Evolutionary conservation across 805 yeast species (phyloP).

Genomic region (Zygosaccharomyces bailii): DNA sequence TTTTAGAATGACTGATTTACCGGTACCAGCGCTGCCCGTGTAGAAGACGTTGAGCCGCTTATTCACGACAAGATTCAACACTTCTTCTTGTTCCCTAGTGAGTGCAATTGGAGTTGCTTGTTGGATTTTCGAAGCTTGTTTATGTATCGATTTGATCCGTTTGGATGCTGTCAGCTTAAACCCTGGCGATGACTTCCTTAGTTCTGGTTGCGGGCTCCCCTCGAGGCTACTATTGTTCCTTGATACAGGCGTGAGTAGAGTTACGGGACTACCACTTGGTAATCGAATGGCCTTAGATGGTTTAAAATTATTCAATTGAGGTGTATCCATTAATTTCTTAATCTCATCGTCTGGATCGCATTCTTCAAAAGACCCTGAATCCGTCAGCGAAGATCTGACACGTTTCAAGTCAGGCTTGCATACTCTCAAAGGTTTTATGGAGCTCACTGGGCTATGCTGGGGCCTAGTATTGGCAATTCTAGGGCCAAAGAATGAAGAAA

Average conservation of each 20-base stretch:
- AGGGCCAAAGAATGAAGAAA: conserved; percentile 2
- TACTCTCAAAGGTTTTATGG: neutral
- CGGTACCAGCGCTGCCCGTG: conserved; percentile 88
- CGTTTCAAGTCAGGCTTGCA: conserved; percentile 6
- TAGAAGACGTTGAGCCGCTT: conserved; percentile 58
- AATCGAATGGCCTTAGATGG: neutral
- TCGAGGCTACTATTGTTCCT: neutral
- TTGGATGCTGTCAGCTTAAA: conserved; percentile 20
- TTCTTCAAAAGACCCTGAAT: conserved; percentile 36
- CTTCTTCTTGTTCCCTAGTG: conserved; percentile 49
- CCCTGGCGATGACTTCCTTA: conserved; percentile 7
- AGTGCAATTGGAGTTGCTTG: conserved; percentile 19
- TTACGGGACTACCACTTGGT: neutral
- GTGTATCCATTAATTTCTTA: conserved; percentile 19
- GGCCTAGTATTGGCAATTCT: neutral
- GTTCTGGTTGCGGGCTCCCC: neutral
- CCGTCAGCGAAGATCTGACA: conserved; percentile 16
- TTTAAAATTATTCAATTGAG: conserved; percentile 30
- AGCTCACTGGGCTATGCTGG: neutral
- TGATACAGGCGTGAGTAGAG: neutral
- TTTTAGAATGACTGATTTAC: conserved; percentile 68
- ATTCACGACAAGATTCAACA: conserved; percentile 50
- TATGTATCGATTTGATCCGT: conserved; percentile 14
- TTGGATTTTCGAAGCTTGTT: conserved; percentile 13
- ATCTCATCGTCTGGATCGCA: conserved; percentile 28